Evolutionary conservation across 1,284 basidiomycete genomes (phyloP), one percentile per base, ranked within the genome.

Genomic region (Singerocomus rubriflavus): DNA sequence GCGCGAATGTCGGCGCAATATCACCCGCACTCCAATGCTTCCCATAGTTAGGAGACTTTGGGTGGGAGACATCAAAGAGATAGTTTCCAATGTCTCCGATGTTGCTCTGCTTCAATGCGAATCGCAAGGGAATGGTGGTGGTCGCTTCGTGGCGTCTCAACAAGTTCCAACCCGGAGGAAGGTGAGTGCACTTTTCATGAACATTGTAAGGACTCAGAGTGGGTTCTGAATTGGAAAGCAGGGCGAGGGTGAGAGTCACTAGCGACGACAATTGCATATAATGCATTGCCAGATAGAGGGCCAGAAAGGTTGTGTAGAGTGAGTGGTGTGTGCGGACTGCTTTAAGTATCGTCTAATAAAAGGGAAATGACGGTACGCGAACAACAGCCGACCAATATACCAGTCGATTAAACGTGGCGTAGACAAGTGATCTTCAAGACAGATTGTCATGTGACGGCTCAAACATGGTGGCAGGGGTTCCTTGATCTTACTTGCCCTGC

Each of bases 71-170:
- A 29, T 70, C 70, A 39, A 69, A 55, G 37, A 77, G 66, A 51
- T 62, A 64, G 5, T 64, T 57, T 36, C 67, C 68, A 27, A 77
- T 56, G 13, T 62, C 50, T 34, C 69, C 61, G 3, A 77, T 57
- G 58, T 76, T 73, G 17, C 56, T 58, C 55, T 76, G 76, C 13
- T 61, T 66, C 44, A 77, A 62, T 12, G 71, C 74, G 48, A 77
- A 71, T 25, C 71, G 66, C 31, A 78, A 45, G 21, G 71, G 70
- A 21, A 76, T 55, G 30, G 51, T 37, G 16, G 61, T 52, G n/a
- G 59, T 49, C 6, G 63, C 42, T n/a, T 62, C 57, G 6, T 65
- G 60, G n/a, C 63, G 64, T 30, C 62, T 59, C 12, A 60, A 45
- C 21, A 60, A 55, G 16, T 36, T 50, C 72, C 72, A 76, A 27